A percentile compares a stretch with the other conserved stretches of the same genome.
These are phyloP conservation scores for Populus hybrid DNA, from an alignment of 441 rosid species.

Conservation along the genomic window DNA sequence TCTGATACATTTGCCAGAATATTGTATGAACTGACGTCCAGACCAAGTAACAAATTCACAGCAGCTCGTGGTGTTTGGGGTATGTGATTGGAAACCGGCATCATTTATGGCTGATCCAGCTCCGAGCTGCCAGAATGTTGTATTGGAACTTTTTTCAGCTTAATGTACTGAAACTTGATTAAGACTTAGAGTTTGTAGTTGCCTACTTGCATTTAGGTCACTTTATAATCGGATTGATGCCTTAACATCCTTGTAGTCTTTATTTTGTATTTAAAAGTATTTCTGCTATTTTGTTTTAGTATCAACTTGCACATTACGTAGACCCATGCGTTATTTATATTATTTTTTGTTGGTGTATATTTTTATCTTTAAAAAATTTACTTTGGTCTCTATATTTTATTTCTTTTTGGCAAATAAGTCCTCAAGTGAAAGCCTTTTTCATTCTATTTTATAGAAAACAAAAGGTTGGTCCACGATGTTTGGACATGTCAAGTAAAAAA, in stretches of 20 bases:
- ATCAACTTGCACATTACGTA: background rate
- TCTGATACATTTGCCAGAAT: conserved; percentile 57
- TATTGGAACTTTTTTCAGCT: background rate
- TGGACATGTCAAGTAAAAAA: background rate
- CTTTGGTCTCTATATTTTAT: background rate
- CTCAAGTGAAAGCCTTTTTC: background rate
- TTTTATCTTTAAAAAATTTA: background rate
- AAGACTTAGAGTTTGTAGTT: background rate
- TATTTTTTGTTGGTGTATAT: background rate
- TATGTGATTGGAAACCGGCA: conserved; percentile 42
- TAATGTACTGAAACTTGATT: background rate
- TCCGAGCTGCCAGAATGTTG: background rate
- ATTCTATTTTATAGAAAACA: background rate
- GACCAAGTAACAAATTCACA: conserved; percentile 82
- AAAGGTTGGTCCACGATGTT: background rate
- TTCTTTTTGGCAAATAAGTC: background rate
- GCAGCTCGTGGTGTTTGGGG: conserved; percentile 97
- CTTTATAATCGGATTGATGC: background rate
- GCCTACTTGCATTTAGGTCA: background rate
- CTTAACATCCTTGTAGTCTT: background rate
- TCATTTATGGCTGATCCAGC: background rate
- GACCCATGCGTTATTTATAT: background rate
- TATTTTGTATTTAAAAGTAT: background rate
- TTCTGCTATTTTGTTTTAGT: background rate
- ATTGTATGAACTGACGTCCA: conserved; percentile 79